Conservation (phyloP, 2,329 filamentous ascomycete genomes). For the Emergomyces orientalis region DNA sequence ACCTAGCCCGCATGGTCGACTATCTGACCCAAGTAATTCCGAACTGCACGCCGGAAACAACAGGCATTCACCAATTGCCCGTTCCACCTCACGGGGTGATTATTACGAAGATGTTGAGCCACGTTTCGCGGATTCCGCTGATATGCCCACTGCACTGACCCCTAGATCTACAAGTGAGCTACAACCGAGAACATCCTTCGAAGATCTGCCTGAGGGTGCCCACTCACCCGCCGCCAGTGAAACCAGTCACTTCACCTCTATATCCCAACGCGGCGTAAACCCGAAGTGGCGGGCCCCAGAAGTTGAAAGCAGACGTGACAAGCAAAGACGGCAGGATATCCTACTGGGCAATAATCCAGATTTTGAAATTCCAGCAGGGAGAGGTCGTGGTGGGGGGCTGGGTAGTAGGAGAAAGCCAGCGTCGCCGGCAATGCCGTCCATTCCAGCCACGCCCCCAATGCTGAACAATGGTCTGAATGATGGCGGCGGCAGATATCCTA, state of each 20-base stretch:
- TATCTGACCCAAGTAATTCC: conserved; percentile 11
- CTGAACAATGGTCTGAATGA: neutral
- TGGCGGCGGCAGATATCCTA: conserved; percentile 9
- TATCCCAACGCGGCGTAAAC: conserved; percentile 80
- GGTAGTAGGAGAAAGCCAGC: conserved; percentile 9
- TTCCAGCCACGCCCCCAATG: conserved; percentile 21
- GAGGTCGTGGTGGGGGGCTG: conserved; percentile 18
- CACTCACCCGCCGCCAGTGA: conserved; percentile 71
- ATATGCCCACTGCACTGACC: conserved; percentile 31
- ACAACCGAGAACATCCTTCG: conserved; percentile 45
- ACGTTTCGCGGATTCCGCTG: conserved; percentile 55
- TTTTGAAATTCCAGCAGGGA: conserved; percentile 56
- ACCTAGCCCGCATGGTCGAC: conserved; percentile 5
- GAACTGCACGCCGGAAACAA: conserved; percentile 16
- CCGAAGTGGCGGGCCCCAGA: conserved; percentile 61
- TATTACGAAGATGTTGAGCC: conserved; percentile 96
- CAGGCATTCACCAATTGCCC: conserved; percentile 19
- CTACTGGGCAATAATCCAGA: conserved; percentile 75
- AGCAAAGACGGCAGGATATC: conserved; percentile 57
- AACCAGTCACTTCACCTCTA: conserved; percentile 76
- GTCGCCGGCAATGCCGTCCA: conserved; percentile 13
- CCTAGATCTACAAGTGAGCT: conserved; percentile 34
- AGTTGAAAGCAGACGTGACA: conserved; percentile 38
- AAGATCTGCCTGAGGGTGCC: conserved; percentile 53
- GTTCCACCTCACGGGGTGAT: conserved; percentile 36